Base-by-base conservation (phyloP, 2,329 filamentous ascomycete species). In the Pseudogymnoascus sp. region DNA sequence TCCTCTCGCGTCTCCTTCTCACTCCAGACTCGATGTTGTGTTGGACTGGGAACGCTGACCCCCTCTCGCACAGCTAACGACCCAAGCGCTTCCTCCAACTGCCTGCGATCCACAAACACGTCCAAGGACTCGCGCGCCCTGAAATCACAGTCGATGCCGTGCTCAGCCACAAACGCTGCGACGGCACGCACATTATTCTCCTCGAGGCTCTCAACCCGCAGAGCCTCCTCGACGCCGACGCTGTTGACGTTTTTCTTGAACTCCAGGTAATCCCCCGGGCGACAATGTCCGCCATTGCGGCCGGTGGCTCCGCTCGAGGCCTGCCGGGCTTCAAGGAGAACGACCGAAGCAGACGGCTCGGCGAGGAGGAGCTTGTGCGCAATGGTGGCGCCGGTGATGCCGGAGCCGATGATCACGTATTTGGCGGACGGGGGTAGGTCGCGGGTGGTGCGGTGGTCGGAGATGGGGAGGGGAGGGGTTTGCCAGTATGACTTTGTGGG, bases 181-280 rank as follows among this genome's bases (percentile, higher is more conserved):
- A 41, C 25, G 20, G 25, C 6, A 11, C 30, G 30, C n/a, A 57
- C 50, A 9, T 18, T 57, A 2, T n/a, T 57, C 2, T 47, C 50
- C 8, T 62, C 18, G 14, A 64, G 54, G 58, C 68, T 28, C 22
- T 47, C 41, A 2, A 47, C 69, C 67, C 79, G 74, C 60, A 81
- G 79, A n/a, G 80, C 80, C 7, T 70, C 65, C 22, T 74, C 72
- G 0, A 65, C 65, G 0, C 75, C 74, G 2, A 76, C 57, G 6
- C 57, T 65, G 3, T 57, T 57, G 34, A 71, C 71, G 5, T 77
- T 67, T 8, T 61, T 37, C 22, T 64, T 65, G 50, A 70, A 69
- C 58, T 67, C 70, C 6, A 66, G 59, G 64, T 70, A 72, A 39
- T 64, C 70, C 5, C 70, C 71, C 20, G 69, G 65, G 58, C 69